These are phyloP conservation scores for Paspalum notatum DNA, from an alignment of 176 grass and related monocot species.

Conservation along the genomic window DNA sequence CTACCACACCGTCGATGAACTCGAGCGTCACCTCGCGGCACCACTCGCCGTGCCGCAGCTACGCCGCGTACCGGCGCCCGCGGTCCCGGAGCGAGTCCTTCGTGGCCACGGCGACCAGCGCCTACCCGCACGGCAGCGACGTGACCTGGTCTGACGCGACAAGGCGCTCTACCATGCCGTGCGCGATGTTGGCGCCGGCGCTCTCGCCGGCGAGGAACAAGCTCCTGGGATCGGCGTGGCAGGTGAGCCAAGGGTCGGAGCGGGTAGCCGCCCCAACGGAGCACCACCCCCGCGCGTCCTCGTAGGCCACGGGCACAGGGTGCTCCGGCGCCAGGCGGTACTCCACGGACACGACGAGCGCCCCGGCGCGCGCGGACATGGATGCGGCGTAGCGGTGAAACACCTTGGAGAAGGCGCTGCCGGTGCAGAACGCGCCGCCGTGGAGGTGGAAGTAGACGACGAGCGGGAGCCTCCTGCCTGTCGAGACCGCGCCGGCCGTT, in stretches of 20 bases:
- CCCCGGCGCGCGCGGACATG: slow-evolving; percentile 28
- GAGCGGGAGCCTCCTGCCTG: slow-evolving; percentile 36
- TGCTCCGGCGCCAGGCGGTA: slow-evolving; percentile 63
- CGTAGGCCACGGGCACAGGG: too few species aligned
- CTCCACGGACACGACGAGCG: slow-evolving; percentile 48
- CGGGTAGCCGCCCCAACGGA: slow-evolving; percentile 29
- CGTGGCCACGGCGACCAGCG: background rate
- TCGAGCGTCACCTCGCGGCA: slow-evolving; percentile 20
- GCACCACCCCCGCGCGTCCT: too few species aligned
- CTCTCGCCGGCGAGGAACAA: slow-evolving; percentile 74
- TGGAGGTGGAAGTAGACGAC: slow-evolving; percentile 67
- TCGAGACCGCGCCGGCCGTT: background rate
- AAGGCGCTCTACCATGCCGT: background rate
- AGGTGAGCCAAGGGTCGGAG: background rate
- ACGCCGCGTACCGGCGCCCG: background rate
- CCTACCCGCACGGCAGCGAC: background rate
- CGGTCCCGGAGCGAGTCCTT: background rate
- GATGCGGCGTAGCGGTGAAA: slow-evolving; percentile 45
- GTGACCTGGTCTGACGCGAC: background rate
- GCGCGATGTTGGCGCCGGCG: slow-evolving; percentile 73
- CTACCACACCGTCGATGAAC: background rate
- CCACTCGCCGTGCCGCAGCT: background rate
- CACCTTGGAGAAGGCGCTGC: slow-evolving; percentile 26
- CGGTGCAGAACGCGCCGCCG: slow-evolving; percentile 51
- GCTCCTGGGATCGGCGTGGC: background rate